Evolutionary conservation across 148 eudicot species (phyloP).

Genomic region (Nepenthes gracilis): DNA sequence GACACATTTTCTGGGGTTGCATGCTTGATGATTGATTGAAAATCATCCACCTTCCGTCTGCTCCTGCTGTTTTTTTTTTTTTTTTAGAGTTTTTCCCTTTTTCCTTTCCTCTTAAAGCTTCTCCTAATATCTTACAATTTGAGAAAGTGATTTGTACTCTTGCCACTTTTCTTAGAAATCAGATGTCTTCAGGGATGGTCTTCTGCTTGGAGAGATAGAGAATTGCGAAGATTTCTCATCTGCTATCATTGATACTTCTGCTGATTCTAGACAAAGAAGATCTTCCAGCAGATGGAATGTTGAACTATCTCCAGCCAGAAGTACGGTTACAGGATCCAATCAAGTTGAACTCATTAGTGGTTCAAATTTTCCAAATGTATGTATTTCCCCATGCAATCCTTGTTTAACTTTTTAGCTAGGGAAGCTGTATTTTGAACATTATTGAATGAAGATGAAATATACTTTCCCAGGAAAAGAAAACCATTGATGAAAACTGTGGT

Average conservation of each 20-base stretch:
- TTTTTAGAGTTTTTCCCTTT: no score
- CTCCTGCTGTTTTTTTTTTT: no score
- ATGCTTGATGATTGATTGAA: no score
- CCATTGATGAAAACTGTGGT: no score
- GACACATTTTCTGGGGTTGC: no score
- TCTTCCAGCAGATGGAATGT: slow-evolving; percentile 45
- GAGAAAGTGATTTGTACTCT: neutral
- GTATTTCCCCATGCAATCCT: slow-evolving; percentile 15
- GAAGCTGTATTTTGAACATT: neutral
- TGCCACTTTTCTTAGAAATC: slow-evolving; percentile 2
- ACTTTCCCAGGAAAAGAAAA: no score
- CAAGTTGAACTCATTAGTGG: slow-evolving; percentile 34
- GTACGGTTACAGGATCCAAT: slow-evolving; percentile 39
- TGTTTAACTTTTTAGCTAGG: neutral
- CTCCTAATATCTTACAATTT: neutral
- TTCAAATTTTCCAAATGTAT: slow-evolving; percentile 26
- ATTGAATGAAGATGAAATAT: no score
- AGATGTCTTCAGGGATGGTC: slow-evolving; percentile 20
- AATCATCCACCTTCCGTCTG: no score
- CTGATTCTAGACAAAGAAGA: slow-evolving; percentile 30
- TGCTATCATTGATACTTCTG: slow-evolving; percentile 21
- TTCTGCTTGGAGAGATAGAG: slow-evolving; percentile 25
- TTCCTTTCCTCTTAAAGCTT: no score
- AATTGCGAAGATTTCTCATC: slow-evolving; percentile 29
- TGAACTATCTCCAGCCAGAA: slow-evolving; percentile 32